Conservation (phyloP, 1,284 basidiomycete genomes). For the Sutorius eximius region DNA sequence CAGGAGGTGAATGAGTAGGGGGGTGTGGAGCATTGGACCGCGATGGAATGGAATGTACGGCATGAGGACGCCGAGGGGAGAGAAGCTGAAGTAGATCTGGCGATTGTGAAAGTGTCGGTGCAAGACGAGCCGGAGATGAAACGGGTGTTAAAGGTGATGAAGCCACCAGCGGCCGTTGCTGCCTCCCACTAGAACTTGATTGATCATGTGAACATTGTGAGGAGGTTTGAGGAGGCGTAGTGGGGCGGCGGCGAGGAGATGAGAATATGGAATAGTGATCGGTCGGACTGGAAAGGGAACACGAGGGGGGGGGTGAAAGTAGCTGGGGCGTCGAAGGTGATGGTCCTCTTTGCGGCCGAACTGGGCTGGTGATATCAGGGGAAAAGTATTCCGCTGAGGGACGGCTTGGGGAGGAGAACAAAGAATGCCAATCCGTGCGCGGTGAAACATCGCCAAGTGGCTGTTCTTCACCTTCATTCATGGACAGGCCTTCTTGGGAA, state of each 20-base stretch:
- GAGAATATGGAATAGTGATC: conserved; percentile 7
- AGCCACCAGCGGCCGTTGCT: neutral
- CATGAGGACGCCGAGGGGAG: conserved; percentile 4
- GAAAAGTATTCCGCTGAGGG: neutral
- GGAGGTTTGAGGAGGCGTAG: conserved; percentile 18
- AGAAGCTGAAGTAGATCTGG: conserved; percentile 28
- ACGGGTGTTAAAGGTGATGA: conserved; percentile 30
- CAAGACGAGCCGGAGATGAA: conserved; percentile 18
- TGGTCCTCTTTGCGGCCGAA: neutral
- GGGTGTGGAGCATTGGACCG: neutral
- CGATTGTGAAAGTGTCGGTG: conserved; percentile 16
- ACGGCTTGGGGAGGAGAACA: conserved; percentile 23
- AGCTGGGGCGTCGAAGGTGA: conserved; percentile 2
- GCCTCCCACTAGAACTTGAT: neutral
- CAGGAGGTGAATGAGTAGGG: neutral
- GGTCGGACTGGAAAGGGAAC: conserved; percentile 9
- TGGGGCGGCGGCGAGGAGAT: conserved; percentile 5
- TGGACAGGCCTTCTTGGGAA: neutral
- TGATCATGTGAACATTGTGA: conserved; percentile 13
- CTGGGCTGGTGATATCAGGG: neutral
- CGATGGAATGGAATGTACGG: neutral
- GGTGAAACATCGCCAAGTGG: conserved; percentile 3
- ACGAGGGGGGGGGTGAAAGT: neutral
- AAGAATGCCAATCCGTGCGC: conserved; percentile 12
- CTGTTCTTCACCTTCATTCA: neutral